Base-by-base conservation (phyloP, 2,329 filamentous ascomycete species). In the Colletotrichum siamense region DNA sequence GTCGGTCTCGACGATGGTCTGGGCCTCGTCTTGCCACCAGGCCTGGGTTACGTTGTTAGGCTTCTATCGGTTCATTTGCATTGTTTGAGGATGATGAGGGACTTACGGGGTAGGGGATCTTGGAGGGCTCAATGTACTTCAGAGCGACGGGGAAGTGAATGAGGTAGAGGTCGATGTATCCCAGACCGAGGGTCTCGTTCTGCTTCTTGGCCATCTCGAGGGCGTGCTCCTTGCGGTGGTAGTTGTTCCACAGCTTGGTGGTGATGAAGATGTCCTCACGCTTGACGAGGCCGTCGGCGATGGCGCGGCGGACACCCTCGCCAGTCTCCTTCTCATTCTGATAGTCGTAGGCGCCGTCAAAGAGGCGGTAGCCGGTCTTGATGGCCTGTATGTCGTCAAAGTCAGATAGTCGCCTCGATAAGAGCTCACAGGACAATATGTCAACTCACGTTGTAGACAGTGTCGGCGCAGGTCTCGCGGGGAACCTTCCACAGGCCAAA, bases 191-290 rank as follows among this genome's bases (percentile, higher is more conserved):
- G 80, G 92, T 89, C 81, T 92, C 89, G 69, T 94, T 86, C 57
- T 92, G 92, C 55, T 90, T 88, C 77, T 90, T 87, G 64, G 92
- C 89, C 77, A 92, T 92, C 78, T 89, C 85, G 75, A 90, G 86
- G 18, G 94, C 93, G 79, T 92, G 91, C 79, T 92, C 88, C 1
- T 89, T 89, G 77, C 90, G 87, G 81, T 94, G 93, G 87, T 94
- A 96, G 68, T 94, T 95, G 82, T 93, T 94, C 94, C 95, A 98
- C 55, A 96, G 90, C 89, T 98, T 98, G 81, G 93, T 95, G 72
- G 95, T 95, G 76, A 98, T 91, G 86, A 97, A 98, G 77, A 98
- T 86, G 71, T 98, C 94, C 83, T 94, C 91, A 77, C 95, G 91
- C 89, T 93, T 92, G 13, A 95, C 88, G 63, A 93, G 89, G 36